phyloP scores from a whole-genome alignment of 2,329 filamentous ascomycete genomes.

The Microdochium bolleyi region DNA sequence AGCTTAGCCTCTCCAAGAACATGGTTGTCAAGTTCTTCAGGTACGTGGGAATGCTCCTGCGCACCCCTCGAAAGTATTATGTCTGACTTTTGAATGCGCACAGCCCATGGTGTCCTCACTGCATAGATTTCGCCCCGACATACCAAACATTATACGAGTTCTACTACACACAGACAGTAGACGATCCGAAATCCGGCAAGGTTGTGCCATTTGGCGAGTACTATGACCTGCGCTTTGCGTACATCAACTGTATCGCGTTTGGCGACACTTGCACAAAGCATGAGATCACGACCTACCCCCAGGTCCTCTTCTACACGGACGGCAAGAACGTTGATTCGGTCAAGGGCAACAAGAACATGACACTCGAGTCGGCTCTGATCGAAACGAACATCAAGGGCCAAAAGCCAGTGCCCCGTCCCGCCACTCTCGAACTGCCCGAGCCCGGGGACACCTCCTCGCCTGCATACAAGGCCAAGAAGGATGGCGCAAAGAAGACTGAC shows the following conservation, averaged over 20 bases:
- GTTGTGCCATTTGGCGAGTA: slow-evolving; percentile 62
- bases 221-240: slow-evolving; percentile 85
- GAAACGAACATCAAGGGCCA: slow-evolving; percentile 71
- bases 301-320: slow-evolving; percentile 72
- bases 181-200: slow-evolving; percentile 46
- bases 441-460: slow-evolving; percentile 51
- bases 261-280: slow-evolving; percentile 68
- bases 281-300: slow-evolving; percentile 64
- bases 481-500: not conserved
- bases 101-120: slow-evolving; percentile 62
- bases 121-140: slow-evolving; percentile 69
- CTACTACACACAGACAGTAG: slow-evolving; percentile 74
- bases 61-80: not conserved
- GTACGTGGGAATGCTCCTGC: slow-evolving; percentile 27
- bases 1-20: slow-evolving; percentile 45
- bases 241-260: slow-evolving; percentile 77
- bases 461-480: not conserved
- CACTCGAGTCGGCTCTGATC: slow-evolving; percentile 58
- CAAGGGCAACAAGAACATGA: slow-evolving; percentile 60
- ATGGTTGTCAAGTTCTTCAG: slow-evolving; percentile 59
- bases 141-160: slow-evolving; percentile 94
- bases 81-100: slow-evolving; percentile 14
- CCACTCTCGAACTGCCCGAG: slow-evolving; percentile 59
- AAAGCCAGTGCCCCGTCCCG: slow-evolving; percentile 72
- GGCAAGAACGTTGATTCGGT: slow-evolving; percentile 59